phyloP scores from a whole-genome alignment of 23 red algal species.

The Chondrus crispus region DNA sequence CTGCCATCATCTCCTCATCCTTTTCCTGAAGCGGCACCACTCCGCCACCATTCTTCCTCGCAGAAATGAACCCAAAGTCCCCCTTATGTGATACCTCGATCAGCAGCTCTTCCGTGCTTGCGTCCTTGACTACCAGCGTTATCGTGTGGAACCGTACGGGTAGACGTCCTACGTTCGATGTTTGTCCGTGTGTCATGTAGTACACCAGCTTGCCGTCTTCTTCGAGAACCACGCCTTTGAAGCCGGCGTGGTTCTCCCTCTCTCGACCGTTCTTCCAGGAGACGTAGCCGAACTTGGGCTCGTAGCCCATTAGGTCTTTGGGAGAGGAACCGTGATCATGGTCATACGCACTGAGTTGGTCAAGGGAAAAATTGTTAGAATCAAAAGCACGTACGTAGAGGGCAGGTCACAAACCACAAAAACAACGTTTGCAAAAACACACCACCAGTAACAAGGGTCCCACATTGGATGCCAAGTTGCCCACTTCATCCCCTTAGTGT shows the following conservation, averaged over 20 bases:
- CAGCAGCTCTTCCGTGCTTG: conserved; percentile 10
- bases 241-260: conserved; percentile 44
- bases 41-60: not conserved
- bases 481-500: conserved; percentile 36
- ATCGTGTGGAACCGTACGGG: conserved; percentile 13
- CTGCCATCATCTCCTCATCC: not conserved
- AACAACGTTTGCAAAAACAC: too few relatives aligned
- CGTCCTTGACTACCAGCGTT: conserved; percentile 7
- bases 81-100: conserved; percentile 48
- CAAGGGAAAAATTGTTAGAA: not conserved
- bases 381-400: not conserved
- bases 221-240: conserved; percentile 40
- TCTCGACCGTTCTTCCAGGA: conserved; percentile 52
- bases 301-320: conserved; percentile 32
- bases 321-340: conserved; percentile 58
- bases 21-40: not conserved
- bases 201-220: not conserved
- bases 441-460: conserved; percentile 60
- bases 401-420: too few relatives aligned
- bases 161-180: conserved; percentile 23
- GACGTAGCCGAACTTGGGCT: conserved; percentile 36
- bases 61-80: conserved; percentile 36
- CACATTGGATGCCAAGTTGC: conserved; percentile 51
- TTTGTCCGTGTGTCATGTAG: conserved; percentile 33
- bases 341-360: conserved; percentile 21